Base-by-base conservation (phyloP, 345 rosid genomes). In the Lepidium didymum region DNA sequence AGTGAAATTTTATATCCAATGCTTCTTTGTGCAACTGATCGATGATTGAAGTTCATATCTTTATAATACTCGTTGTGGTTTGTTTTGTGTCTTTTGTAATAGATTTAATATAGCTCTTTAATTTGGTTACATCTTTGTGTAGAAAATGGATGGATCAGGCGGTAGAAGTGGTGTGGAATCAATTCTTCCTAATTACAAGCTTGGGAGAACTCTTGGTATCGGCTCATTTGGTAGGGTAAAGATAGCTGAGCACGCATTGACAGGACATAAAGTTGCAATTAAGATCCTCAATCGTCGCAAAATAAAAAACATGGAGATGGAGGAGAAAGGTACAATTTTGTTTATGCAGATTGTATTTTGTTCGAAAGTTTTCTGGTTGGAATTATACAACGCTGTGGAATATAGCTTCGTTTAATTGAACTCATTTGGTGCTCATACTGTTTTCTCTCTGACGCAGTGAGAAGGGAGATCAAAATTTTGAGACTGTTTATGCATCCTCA, bases 401-500 rank as follows among this genome's bases (percentile, higher is more conserved):
- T 63, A 34, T 35, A 9, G 35, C 25, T 31, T 31, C 10, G 53
- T 49, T 60, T 12, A 10, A 0, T 25, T 44, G 5, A 37, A 56
- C 10, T 19, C 37, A 55, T 13, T 25, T 60, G 15, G 50, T 51
- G 18, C 46, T 44, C 7, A 29, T 45, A 33, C 7, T 50, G 18
- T 47, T 45, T 56, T 41, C 19, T 55, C 19, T 35, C 71, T 79
- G 58, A 16, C 73, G 76, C 85, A 95, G 99, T 91, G 72, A 80
- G 91, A 68, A 85, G 96, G 76, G 99, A 95, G 78, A 89, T 95
- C 70, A 95, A 89, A 74, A 85, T 95, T 61, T 69, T 87, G 84
- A 95, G 92, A 68, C 67, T 95, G 65, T 87, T 95, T 75, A 88
- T 87, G 91, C 99, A 95, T 77, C 99, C 99, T 69, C 96, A 95